Conservation (phyloP, 1,284 basidiomycete species). For the Peniophora sp. region DNA sequence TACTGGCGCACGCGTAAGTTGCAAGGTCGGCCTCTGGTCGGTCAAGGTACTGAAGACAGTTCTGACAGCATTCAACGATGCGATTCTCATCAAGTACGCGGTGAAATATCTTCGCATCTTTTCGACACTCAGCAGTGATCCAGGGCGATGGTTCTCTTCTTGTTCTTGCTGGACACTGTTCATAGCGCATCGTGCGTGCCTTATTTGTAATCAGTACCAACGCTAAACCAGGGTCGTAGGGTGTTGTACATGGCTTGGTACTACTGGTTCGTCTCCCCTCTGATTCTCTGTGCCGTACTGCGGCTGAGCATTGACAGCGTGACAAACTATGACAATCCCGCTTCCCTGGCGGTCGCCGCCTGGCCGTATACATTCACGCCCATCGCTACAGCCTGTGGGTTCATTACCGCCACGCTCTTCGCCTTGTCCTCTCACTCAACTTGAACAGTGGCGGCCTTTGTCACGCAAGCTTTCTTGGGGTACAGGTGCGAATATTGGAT, state of each 20-base stretch:
- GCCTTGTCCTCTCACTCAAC: too few species aligned
- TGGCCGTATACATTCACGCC: slow-evolving; percentile 40
- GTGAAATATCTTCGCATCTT: neutral
- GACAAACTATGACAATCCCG: slow-evolving; percentile 29
- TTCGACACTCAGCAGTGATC: neutral
- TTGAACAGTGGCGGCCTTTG: slow-evolving; percentile 25
- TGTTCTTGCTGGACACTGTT: slow-evolving; percentile 38
- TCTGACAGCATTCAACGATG: slow-evolving; percentile 35
- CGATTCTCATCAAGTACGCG: slow-evolving; percentile 29
- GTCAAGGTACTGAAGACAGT: too few species aligned
- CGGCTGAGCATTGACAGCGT: slow-evolving; percentile 19
- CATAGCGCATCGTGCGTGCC: slow-evolving; percentile 30
- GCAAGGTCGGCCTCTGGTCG: too few species aligned
- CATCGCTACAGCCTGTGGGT: slow-evolving; percentile 24
- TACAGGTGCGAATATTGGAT: slow-evolving; percentile 35
- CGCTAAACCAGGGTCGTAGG: slow-evolving; percentile 11
- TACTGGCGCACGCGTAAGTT: slow-evolving; percentile 31
- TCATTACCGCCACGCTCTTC: too few species aligned
- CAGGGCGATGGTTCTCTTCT: slow-evolving; percentile 27
- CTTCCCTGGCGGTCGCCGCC: slow-evolving; percentile 3
- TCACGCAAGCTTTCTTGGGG: slow-evolving; percentile 35
- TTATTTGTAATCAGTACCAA: too few species aligned
- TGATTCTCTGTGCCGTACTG: neutral
- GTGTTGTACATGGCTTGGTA: slow-evolving; percentile 32
- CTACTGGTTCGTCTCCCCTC: slow-evolving; percentile 23